These are phyloP conservation scores for Kentomonas sorsogonicus DNA, from an alignment of 208 protist species.

Conservation along the genomic window DNA sequence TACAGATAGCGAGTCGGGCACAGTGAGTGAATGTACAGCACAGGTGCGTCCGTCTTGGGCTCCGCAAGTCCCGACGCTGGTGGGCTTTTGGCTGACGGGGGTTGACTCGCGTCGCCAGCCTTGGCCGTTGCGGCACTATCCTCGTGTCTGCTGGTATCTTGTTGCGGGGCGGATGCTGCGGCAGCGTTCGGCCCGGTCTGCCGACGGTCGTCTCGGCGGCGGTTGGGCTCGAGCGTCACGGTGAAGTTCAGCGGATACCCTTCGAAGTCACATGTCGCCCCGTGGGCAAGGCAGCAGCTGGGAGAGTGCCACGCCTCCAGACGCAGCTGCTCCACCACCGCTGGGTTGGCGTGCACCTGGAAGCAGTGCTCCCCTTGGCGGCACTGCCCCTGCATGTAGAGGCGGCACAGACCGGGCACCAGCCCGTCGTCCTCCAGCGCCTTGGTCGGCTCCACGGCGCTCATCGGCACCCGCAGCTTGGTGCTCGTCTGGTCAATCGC, in stretches of 20 bases:
- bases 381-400: conserved; percentile 75
- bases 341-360: conserved; percentile 72
- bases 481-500: conserved; percentile 79
- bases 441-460: conserved; percentile 60
- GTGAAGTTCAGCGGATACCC: conserved; percentile 65
- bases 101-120: background rate
- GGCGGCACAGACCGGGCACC: conserved; percentile 72
- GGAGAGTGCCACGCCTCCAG: conserved; percentile 47
- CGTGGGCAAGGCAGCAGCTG: conserved; percentile 75
- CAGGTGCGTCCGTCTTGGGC: conserved; percentile 2
- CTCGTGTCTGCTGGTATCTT: background rate
- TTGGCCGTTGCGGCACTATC: conserved; percentile 11
- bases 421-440: conserved; percentile 73
- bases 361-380: conserved; percentile 64
- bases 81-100: no score
- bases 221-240: conserved; percentile 43
- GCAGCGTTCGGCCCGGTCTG: no score
- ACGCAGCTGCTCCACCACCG: conserved; percentile 50
- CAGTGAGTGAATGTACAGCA: conserved; percentile 54
- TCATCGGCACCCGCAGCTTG: conserved; percentile 69
- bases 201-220: background rate
- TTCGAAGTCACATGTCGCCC: conserved; percentile 57
- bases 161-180: no score
- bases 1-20: conserved; percentile 71
- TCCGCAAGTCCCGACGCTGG: no score